These are phyloP conservation scores for Paramarasmius palmivorus DNA, from an alignment of 1,284 basidiomycete genomes.

Conservation along the genomic window DNA sequence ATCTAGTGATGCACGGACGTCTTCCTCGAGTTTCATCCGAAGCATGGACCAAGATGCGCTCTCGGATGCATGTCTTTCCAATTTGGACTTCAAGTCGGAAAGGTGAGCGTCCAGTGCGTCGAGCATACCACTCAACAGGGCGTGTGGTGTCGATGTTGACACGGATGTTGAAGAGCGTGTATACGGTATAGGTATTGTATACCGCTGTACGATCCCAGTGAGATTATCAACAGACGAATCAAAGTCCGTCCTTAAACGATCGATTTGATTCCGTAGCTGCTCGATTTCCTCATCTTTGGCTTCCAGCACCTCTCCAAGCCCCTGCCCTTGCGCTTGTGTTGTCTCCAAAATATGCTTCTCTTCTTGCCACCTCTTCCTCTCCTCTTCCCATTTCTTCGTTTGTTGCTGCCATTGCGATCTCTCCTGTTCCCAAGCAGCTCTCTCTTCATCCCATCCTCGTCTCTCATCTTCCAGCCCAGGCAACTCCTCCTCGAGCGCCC, in stretches of 20 bases:
- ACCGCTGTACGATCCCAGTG: conserved; percentile 48
- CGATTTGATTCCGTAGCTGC: conserved; percentile 42
- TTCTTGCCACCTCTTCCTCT: conserved; percentile 30
- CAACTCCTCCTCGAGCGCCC: conserved; percentile 61
- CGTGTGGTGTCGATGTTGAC: conserved; percentile 32
- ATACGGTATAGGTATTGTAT: conserved; percentile 55
- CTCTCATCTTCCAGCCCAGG: conserved; percentile 55
- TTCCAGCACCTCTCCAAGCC: conserved; percentile 37
- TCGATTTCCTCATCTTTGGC: conserved; percentile 50
- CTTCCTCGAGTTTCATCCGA: conserved; percentile 50
- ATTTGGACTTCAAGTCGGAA: conserved; percentile 46
- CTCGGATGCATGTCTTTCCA: conserved; percentile 49
- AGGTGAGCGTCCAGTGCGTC: conserved; percentile 49
- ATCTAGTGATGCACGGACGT: conserved; percentile 44
- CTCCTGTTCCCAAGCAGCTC: conserved; percentile 37
- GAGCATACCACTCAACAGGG: background rate
- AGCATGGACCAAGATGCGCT: conserved; percentile 40
- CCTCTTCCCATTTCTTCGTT: background rate
- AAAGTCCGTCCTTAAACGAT: conserved; percentile 45
- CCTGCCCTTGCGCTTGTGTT: too few species aligned
- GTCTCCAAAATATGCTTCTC: conserved; percentile 34
- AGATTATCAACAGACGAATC: conserved; percentile 47
- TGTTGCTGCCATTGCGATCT: conserved; percentile 32
- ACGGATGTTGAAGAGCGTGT: conserved; percentile 52
- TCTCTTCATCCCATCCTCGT: conserved; percentile 60